Evolutionary conservation across 2,329 filamentous ascomycete species (phyloP), one percentile per base, ranked within the genome.

Genomic region (Neopestalotiopsis clavispora): DNA sequence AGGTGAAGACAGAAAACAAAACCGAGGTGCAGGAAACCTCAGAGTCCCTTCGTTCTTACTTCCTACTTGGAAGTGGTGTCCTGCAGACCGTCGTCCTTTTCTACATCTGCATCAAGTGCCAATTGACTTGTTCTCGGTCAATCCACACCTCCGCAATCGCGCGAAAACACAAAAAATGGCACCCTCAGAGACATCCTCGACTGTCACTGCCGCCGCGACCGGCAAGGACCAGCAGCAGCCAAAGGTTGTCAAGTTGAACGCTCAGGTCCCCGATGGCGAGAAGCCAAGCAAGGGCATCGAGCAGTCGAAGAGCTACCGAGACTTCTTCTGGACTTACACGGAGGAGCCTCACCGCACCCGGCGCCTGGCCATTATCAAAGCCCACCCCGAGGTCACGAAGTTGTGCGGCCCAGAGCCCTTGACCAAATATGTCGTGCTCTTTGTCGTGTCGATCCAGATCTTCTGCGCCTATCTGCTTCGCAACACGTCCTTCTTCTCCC

Each of bases 301-400:
- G 62, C 58, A 57, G 65, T 81, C 84, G 74, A 72, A 76, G n/a
- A 80, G 79, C 65, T 79, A 85, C 72, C 76, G 90, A 71, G 87
- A 91, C 80, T 98, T 98, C 86, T 97, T 97, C 84, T 98, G 97
- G 96, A 97, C 96, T 56, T 98, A 99, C 79, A 98, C 96, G 10
- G 96, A 99, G 81, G 96, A 99, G 83, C 96, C 96, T 71, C 96
- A 99, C 82, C 90, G 94, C 74, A 96, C 95, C 40, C 87, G 96
- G 74, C 89, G 96, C 68, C 89, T 95, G 75, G 94, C 94, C 71
- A 99, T 99, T 76, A 98, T 99, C 83, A 98, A 98, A 84, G 95
- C 95, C 67, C 95, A 99, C 79, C 96, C 96, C 61, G 95, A 99
- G 88, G 93, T 99, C 70, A 95, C 94, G 67, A 98, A 98, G 84